A percentile compares a stretch with the other conserved stretches of the same genome.
phyloP scores from a whole-genome alignment of 805 yeast genomes.

The Candida rishiriensis region DNA sequence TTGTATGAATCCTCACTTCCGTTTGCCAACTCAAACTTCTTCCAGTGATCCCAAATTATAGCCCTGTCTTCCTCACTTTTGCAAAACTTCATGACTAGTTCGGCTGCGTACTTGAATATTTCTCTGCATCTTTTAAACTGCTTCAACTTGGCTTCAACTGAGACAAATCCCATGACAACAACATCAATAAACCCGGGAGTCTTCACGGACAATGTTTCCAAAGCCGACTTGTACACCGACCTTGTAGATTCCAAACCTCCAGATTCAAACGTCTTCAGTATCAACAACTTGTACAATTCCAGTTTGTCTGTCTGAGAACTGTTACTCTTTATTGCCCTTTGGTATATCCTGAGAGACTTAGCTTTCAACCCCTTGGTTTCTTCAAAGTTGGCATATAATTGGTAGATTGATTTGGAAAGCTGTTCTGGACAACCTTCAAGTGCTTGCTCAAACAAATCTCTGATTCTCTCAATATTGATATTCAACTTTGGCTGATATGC shows the following conservation, averaged over 20 bases:
- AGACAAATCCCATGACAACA: conserved; percentile 50
- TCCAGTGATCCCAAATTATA: conserved; percentile 65
- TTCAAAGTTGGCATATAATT: conserved; percentile 62
- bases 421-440: conserved; percentile 46
- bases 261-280: conserved; percentile 35
- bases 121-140: conserved; percentile 62
- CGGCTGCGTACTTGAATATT: conserved; percentile 52
- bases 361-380: conserved; percentile 46
- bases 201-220: conserved; percentile 29
- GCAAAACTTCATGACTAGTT: conserved; percentile 32
- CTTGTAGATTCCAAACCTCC: conserved; percentile 42
- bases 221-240: conserved; percentile 47
- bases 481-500: conserved; percentile 25
- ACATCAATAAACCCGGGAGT: conserved; percentile 29
- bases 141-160: conserved; percentile 47
- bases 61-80: conserved; percentile 23
- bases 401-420: conserved; percentile 43
- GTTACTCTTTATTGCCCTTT: conserved; percentile 34
- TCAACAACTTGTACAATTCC: conserved; percentile 39
- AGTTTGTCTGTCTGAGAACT: conserved; percentile 28
- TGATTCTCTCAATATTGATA: conserved; percentile 46
- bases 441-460: conserved; percentile 74
- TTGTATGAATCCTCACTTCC: conserved; percentile 74
- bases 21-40: conserved; percentile 60
- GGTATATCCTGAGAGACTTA: conserved; percentile 45